Percentiles rank a stretch among this genome's conserved stretches.
These are phyloP conservation scores for Wallacemonas collosoma DNA, from an alignment of 208 protist species.

Conservation along the genomic window DNA sequence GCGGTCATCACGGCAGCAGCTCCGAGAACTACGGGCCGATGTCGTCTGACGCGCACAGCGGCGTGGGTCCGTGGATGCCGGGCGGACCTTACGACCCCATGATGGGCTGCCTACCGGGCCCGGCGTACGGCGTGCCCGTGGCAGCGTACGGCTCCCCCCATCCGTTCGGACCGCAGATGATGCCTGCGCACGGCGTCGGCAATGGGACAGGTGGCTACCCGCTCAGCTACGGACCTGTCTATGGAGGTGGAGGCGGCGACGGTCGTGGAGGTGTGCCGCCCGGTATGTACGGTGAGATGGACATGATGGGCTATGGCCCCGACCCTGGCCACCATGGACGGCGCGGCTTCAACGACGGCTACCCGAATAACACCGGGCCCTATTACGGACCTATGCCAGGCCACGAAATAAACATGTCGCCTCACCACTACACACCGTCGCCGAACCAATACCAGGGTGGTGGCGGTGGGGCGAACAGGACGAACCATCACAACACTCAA, in stretches of 20 bases:
- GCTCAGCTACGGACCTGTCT: background rate
- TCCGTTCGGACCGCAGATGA: background rate
- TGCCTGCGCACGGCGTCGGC: background rate
- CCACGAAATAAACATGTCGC: background rate
- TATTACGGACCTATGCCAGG: conserved; percentile 10
- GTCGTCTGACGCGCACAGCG: too few relatives aligned
- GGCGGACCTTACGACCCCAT: too few relatives aligned
- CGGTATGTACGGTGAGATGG: background rate
- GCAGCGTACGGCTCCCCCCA: conserved; percentile 5
- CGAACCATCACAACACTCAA: background rate
- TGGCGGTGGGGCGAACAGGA: background rate
- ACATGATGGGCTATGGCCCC: background rate
- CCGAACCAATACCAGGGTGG: conserved; percentile 8
- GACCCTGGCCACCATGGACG: background rate
- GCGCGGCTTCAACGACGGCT: background rate
- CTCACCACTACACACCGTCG: background rate
- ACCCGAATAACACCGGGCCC: background rate
- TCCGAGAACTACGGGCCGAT: too few relatives aligned
- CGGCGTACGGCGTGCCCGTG: background rate
- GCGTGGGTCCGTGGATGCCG: too few relatives aligned
- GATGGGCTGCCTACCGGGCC: too few relatives aligned
- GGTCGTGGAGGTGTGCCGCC: background rate
- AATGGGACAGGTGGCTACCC: background rate
- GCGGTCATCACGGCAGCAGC: too few relatives aligned
- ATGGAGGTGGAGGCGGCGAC: background rate